These are phyloP conservation scores for Chenopodium formosanum DNA, from an alignment of 148 eudicot genomes.

Conservation along the genomic window DNA sequence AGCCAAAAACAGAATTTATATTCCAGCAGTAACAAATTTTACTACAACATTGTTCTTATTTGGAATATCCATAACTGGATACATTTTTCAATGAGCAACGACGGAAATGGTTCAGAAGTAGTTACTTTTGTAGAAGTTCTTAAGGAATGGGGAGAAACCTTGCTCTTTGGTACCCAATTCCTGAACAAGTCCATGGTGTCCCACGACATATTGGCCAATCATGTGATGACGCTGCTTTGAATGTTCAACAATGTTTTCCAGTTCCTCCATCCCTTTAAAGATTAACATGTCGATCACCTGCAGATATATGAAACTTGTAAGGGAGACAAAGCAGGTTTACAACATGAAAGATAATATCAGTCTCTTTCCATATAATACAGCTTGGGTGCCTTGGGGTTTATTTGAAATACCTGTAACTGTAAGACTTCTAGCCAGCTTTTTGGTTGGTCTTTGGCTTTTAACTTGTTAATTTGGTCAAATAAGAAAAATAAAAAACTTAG, in stretches of 20 bases:
- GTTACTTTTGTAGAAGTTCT: conserved; percentile 66
- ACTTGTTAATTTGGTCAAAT: background rate
- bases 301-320: background rate
- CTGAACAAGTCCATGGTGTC: conserved; percentile 51
- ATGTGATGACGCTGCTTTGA: conserved; percentile 96
- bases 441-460: conserved; percentile 2
- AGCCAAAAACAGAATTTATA: conserved; percentile 11
- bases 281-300: conserved; percentile 93
- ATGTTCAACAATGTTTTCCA: conserved; percentile 70
- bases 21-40: conserved; percentile 14
- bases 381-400: background rate
- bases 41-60: conserved; percentile 29
- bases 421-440: background rate
- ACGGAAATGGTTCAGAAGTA: conserved; percentile 45
- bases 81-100: conserved; percentile 9
- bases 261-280: conserved; percentile 81
- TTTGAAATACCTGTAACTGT: background rate
- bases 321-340: background rate
- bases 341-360: background rate
- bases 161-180: conserved; percentile 56
- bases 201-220: conserved; percentile 85
- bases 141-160: conserved; percentile 53
- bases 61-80: conserved; percentile 25
- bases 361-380: background rate
- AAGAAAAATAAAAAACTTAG: background rate